Conservation (phyloP, 2,329 filamentous ascomycete species). For the Pestalotiopsis fici region DNA sequence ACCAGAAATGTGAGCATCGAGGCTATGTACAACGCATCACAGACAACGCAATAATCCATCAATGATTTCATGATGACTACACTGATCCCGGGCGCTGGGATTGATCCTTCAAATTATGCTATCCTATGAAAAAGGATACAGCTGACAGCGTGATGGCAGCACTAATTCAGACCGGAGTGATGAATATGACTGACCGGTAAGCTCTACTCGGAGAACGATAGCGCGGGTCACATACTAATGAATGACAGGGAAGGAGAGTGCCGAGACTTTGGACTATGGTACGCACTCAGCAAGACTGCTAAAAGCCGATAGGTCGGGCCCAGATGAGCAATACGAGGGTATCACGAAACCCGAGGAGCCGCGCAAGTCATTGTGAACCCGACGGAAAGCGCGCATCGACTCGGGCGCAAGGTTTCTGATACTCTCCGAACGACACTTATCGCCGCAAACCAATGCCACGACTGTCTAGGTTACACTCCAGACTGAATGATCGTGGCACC, state of each 20-base stretch:
- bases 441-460: neutral
- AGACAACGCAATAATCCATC: neutral
- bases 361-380: neutral
- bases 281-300: neutral
- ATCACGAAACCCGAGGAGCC: neutral
- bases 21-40: neutral
- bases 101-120: neutral
- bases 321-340: neutral
- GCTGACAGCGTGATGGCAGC: neutral
- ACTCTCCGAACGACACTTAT: neutral
- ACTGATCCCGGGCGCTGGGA: neutral
- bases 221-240: neutral
- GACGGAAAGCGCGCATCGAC: neutral
- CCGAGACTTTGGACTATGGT: neutral
- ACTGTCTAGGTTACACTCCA: neutral
- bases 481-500: conserved; percentile 1
- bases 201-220: neutral
- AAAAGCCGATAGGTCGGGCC: neutral
- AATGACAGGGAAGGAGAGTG: neutral
- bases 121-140: neutral
- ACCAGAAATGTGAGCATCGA: neutral
- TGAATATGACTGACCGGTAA: neutral
- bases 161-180: neutral
- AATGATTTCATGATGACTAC: neutral
- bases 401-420: neutral